phyloP scores from a whole-genome alignment of 768 basidiomycete genomes.

The Tricholoma sp. region DNA sequence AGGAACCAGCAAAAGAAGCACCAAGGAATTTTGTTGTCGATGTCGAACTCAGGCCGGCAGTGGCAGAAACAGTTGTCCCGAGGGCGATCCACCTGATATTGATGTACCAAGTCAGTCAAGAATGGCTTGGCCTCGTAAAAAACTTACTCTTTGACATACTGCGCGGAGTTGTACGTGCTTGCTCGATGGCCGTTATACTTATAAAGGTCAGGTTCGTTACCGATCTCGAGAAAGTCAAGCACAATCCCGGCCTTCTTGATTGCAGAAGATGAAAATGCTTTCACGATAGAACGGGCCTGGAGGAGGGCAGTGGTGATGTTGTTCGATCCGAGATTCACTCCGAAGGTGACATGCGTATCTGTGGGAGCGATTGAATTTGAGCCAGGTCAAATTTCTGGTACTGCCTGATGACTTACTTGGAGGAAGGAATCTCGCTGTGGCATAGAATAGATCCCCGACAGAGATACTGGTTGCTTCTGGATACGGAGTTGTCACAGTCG shows the following conservation, averaged over 20 bases:
- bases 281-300: constrained; percentile 43
- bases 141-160: constrained; percentile 49
- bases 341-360: constrained; percentile 65
- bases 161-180: constrained; percentile 32
- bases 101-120: background rate
- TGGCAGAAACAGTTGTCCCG: constrained; percentile 42
- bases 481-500: constrained; percentile 48
- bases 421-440: constrained; percentile 18
- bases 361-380: background rate
- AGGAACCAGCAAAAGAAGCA: constrained; percentile 45
- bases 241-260: constrained; percentile 38
- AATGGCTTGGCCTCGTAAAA: background rate
- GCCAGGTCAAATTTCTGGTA: background rate
- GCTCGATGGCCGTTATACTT: constrained; percentile 38
- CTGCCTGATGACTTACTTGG: constrained; percentile 7
- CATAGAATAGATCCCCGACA: constrained; percentile 55
- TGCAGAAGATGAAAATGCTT: constrained; percentile 39
- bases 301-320: constrained; percentile 48
- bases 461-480: constrained; percentile 61
- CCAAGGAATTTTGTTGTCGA: constrained; percentile 44
- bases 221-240: constrained; percentile 55
- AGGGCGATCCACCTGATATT: constrained; percentile 48
- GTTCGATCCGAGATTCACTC: constrained; percentile 56
- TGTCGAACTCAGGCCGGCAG: constrained; percentile 29
- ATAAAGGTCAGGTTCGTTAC: constrained; percentile 62